These are phyloP conservation scores for Theileria luwenshuni DNA, from an alignment of 169 alveolate species.

Conservation along the genomic window DNA sequence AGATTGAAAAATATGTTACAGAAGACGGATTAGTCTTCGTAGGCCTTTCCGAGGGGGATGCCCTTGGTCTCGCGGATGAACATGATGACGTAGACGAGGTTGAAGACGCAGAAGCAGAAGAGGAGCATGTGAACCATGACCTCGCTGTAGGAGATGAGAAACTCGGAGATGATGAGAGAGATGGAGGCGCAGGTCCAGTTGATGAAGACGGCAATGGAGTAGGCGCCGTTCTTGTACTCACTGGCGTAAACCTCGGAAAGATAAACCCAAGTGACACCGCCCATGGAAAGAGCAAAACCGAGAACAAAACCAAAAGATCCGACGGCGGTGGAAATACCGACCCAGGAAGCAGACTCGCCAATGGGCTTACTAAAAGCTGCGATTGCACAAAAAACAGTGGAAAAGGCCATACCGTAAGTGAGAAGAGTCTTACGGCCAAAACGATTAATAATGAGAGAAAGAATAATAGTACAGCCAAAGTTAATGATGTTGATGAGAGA, in stretches of 20 bases:
- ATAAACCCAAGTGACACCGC: slow-evolving; percentile 86
- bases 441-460: slow-evolving; percentile 74
- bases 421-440: slow-evolving; percentile 81
- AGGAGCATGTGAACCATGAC: slow-evolving; percentile 69
- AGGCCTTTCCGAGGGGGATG: slow-evolving; percentile 74
- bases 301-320: slow-evolving; percentile 76
- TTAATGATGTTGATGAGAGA: slow-evolving; percentile 65
- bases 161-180: slow-evolving; percentile 79
- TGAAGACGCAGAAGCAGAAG: slow-evolving; percentile 67
- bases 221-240: slow-evolving; percentile 83
- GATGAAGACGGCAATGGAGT: slow-evolving; percentile 75
- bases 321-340: slow-evolving; percentile 37
- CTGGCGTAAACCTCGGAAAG: slow-evolving; percentile 82
- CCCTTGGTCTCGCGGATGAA: slow-evolving; percentile 85
- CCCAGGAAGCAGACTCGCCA: slow-evolving; percentile 14
- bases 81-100: slow-evolving; percentile 64
- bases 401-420: slow-evolving; percentile 66
- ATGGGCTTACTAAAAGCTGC: slow-evolving; percentile 74
- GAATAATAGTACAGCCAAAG: slow-evolving; percentile 70
- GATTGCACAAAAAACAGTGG: slow-evolving; percentile 47
- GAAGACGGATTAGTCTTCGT: too few relatives aligned
- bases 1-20: background rate
- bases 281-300: slow-evolving; percentile 83
- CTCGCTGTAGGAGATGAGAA: slow-evolving; percentile 66
- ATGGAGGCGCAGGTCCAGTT: slow-evolving; percentile 80